phyloP scores from a whole-genome alignment of 1,139 yeast genomes.

The Trichomonascaceae sp. region DNA sequence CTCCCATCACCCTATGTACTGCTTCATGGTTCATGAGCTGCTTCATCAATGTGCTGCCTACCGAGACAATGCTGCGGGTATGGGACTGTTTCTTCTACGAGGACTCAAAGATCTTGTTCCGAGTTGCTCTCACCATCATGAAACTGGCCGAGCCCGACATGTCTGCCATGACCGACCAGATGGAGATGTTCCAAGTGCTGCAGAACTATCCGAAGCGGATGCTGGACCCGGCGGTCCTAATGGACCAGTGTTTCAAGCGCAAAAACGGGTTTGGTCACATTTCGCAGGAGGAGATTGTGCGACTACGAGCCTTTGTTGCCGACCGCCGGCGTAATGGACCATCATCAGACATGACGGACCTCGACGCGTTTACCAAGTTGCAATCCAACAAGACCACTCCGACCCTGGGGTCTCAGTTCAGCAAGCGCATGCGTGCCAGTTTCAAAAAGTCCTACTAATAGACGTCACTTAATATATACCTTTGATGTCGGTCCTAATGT shows the following conservation, averaged over 20 bases:
- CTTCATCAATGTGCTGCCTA: slow-evolving; percentile 76
- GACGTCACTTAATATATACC: too few relatives aligned
- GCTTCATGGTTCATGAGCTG: slow-evolving; percentile 98
- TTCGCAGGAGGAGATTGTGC: slow-evolving; percentile 68
- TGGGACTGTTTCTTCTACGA: slow-evolving; percentile 96
- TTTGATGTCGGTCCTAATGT: too few relatives aligned
- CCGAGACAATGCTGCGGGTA: slow-evolving; percentile 72
- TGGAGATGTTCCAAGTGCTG: slow-evolving; percentile 76
- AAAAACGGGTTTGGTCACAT: slow-evolving; percentile 63
- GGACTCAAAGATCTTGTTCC: slow-evolving; percentile 75
- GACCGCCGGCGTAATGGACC: slow-evolving; percentile 23
- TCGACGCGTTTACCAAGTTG: not conserved
- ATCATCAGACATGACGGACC: slow-evolving; percentile 2
- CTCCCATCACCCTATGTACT: slow-evolving; percentile 86
- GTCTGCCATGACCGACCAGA: slow-evolving; percentile 41
- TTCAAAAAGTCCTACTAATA: too few relatives aligned
- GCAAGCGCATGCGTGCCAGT: not conserved
- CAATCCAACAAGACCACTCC: not conserved
- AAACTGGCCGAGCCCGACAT: slow-evolving; percentile 60
- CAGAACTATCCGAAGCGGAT: slow-evolving; percentile 70
- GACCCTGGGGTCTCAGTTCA: too few relatives aligned
- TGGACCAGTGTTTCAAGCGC: slow-evolving; percentile 65
- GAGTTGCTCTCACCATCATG: slow-evolving; percentile 73
- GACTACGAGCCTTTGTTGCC: slow-evolving; percentile 64
- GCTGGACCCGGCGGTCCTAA: slow-evolving; percentile 53